A percentile compares a stretch with the other conserved stretches of the same genome.
Evolutionary conservation across 257 asterid species (phyloP).

Genomic region (Solanum ahanhuiri): DNA sequence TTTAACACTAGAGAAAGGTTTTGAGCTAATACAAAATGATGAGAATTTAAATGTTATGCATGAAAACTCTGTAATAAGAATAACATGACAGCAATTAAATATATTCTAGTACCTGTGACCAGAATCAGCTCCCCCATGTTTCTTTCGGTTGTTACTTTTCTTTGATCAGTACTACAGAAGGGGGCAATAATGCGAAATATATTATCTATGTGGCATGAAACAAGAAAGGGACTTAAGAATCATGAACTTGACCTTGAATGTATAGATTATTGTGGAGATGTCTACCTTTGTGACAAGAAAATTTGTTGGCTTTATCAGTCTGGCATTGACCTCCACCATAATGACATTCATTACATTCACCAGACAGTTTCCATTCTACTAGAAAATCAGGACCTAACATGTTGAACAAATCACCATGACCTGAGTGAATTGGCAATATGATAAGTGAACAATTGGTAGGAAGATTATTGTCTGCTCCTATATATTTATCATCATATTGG

Average conservation of each 20-base stretch:
- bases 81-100: neutral
- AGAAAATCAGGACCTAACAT: no score
- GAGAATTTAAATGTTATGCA: neutral
- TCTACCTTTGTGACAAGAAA: no score
- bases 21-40: neutral
- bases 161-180: neutral
- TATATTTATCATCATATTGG: no score
- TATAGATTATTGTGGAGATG: neutral
- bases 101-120: neutral
- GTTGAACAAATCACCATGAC: no score
- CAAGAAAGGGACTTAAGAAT: neutral
- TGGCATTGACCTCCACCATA: no score
- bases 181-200: neutral
- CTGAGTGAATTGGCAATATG: no score
- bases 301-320: no score
- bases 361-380: no score
- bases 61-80: neutral
- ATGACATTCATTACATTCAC: no score
- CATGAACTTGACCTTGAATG: neutral
- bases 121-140: neutral
- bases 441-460: no score
- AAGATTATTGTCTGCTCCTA: no score
- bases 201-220: neutral
- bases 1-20: neutral
- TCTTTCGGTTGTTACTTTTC: neutral